Evolutionary conservation across 1,284 basidiomycete species (phyloP).

Genomic region (Melanopsichium pennsylvanicum): DNA sequence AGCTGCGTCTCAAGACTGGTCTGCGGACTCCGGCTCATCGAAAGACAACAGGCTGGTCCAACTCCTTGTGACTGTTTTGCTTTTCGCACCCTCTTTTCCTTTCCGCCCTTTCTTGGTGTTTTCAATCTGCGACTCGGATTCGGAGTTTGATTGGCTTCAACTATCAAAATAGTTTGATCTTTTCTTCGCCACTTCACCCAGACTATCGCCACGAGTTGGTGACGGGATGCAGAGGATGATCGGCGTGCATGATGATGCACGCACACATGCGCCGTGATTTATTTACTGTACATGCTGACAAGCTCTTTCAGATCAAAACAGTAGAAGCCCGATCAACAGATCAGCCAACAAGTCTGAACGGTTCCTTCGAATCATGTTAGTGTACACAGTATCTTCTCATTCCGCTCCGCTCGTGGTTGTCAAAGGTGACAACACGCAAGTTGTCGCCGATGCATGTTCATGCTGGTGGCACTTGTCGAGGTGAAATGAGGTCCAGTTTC

Average conservation of each 20-base stretch:
- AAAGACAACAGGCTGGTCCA: too few species aligned
- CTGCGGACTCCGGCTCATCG: neutral
- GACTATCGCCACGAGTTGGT: neutral
- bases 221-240: neutral
- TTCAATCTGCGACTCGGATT: slow-evolving; percentile 1
- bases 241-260: slow-evolving; percentile 3
- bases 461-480: neutral
- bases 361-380: too few species aligned
- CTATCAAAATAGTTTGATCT: neutral
- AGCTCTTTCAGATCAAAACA: neutral
- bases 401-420: slow-evolving; percentile 21
- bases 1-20: neutral
- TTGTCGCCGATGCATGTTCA: slow-evolving; percentile 9
- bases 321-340: neutral
- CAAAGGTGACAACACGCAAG: slow-evolving; percentile 20
- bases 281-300: neutral
- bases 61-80: too few species aligned
- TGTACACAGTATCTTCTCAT: too few species aligned
- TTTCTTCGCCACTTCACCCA: too few species aligned
- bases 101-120: neutral
- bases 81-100: neutral
- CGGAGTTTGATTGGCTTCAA: neutral
- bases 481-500: neutral
- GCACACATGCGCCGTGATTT: too few species aligned
- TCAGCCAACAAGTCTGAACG: neutral